A percentile compares a stretch with the other conserved stretches of the same genome.
These are phyloP conservation scores for Leucaena leucocephala DNA, from an alignment of 306 rosid species.

Conservation along the genomic window DNA sequence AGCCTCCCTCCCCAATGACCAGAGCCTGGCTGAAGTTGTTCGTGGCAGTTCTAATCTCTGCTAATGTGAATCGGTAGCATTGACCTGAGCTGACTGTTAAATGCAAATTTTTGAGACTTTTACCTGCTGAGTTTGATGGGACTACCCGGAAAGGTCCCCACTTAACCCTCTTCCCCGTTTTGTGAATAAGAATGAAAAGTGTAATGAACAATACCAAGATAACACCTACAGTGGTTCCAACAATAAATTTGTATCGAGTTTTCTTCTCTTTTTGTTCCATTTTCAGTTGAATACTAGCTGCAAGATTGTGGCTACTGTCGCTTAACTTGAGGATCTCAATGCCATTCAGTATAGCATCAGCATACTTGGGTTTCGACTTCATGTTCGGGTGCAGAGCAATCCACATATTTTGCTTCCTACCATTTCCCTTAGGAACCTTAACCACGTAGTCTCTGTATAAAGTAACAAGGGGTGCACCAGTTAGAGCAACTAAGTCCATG, in stretches of 20 bases:
- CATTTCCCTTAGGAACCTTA: constrained; percentile 31
- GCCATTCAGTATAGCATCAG: constrained; percentile 49
- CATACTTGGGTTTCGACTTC: constrained; percentile 38
- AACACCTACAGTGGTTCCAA: constrained; percentile 27
- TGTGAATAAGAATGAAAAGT: constrained; percentile 8
- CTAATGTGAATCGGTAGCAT: constrained; percentile 41
- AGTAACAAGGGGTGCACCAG: constrained; percentile 32
- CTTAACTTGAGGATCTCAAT: constrained; percentile 53
- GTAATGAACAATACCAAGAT: constrained; percentile 21
- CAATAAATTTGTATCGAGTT: background rate
- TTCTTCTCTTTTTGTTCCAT: constrained; percentile 19
- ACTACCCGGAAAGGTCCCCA: background rate
- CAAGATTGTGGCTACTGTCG: constrained; percentile 37
- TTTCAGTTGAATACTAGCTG: constrained; percentile 29
- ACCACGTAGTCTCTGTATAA: constrained; percentile 43
- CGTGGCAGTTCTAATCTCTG: constrained; percentile 47
- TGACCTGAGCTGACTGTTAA: constrained; percentile 25
- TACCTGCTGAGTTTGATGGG: background rate
- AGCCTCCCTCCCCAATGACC: constrained; percentile 54
- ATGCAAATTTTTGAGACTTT: constrained; percentile 28
- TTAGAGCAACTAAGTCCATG: constrained; percentile 39
- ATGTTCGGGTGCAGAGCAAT: constrained; percentile 45
- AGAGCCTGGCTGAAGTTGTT: constrained; percentile 42
- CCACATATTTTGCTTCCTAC: constrained; percentile 29
- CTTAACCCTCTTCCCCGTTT: constrained; percentile 17